phyloP scores from a whole-genome alignment of 495 filamentous ascomycete genomes.

The Penicillium nucicola region DNA sequence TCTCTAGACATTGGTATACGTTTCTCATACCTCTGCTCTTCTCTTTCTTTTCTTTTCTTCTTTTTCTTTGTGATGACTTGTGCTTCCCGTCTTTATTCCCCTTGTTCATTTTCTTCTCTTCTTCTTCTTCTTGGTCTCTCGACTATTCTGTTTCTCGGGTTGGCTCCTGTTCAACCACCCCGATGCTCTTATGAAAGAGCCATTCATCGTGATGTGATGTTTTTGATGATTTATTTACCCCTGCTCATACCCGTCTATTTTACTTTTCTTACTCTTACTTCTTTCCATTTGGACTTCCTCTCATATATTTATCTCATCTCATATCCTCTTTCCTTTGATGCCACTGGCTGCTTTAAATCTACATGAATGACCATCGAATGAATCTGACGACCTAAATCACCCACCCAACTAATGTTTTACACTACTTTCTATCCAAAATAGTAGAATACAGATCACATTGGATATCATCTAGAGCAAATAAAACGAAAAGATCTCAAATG shows the following conservation, averaged over 20 bases:
- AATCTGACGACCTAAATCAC: background rate
- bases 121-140: background rate
- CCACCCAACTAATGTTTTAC: too few species aligned
- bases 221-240: conserved; percentile 3
- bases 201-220: background rate
- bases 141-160: too few species aligned
- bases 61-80: background rate
- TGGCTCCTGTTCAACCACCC: too few species aligned
- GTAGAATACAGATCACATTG: conserved; percentile 32
- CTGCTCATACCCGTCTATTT: background rate
- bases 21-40: background rate
- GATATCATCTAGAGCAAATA: conserved; percentile 31
- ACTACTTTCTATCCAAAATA: background rate
- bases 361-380: conserved; percentile 1
- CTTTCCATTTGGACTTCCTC: background rate
- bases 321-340: background rate
- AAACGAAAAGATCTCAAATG: conserved; percentile 18
- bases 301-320: too few species aligned
- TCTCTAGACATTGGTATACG: background rate
- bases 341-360: conserved; percentile 1
- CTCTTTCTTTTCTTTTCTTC: background rate
- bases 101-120: background rate
- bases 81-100: background rate
- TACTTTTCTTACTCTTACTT: background rate
- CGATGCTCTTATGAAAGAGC: background rate